These are phyloP conservation scores for Helianthus annuus DNA, from an alignment of 129 eudicot species.

Conservation along the genomic window HanXRQr2.0-SUNRISE NC_035442.2:180378389-180378888, in stretches of 20 bases:
- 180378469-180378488: constrained; percentile 89
- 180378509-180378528: not conserved
- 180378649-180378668: not conserved
- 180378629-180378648: constrained; percentile 17
- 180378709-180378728: too few relatives aligned
- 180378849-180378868: too few relatives aligned
- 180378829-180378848: not conserved
- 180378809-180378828: not conserved
- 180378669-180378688: not conserved
- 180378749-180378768: too few relatives aligned
- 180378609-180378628: constrained; percentile 96
- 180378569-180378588: constrained; percentile 41
- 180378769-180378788: too few relatives aligned
- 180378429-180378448: constrained; percentile 79
- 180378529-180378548: not conserved
- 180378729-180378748: too few relatives aligned
- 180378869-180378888: not conserved
- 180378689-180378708: not conserved
- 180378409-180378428: constrained; percentile 78
- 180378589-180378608: constrained; percentile 90
- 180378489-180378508: not conserved
- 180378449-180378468: constrained; percentile 96
- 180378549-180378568: too few relatives aligned
- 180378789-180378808: too few relatives aligned
- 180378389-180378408: constrained; percentile 86